Evolutionary conservation across 2,329 filamentous ascomycete species (phyloP).

Genomic region (Claviceps maximensis): DNA sequence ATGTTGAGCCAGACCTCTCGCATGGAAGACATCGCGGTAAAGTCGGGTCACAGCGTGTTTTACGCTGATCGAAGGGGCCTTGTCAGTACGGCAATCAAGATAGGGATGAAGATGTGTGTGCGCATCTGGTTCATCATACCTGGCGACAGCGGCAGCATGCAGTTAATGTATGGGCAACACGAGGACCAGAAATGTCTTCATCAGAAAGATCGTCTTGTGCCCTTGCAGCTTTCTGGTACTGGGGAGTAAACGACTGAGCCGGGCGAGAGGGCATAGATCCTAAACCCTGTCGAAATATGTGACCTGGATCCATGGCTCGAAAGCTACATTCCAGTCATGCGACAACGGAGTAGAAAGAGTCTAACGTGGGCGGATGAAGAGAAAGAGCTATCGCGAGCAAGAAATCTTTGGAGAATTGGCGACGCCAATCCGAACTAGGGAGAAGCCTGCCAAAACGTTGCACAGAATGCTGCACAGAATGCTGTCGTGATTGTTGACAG

Average conservation of each 20-base stretch:
- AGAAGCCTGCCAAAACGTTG: neutral
- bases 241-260: constrained; percentile 18
- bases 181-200: constrained; percentile 37
- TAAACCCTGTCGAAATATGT: constrained; percentile 47
- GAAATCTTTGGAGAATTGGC: neutral
- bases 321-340: neutral
- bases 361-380: neutral
- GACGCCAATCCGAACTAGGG: constrained; percentile 2
- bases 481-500: neutral
- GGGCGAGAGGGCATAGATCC: constrained; percentile 28
- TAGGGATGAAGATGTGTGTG: neutral
- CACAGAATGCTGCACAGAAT: neutral
- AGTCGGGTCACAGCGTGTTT: constrained; percentile 89
- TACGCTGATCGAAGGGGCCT: constrained; percentile 46
- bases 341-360: neutral
- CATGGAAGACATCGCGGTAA: constrained; percentile 86
- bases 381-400: neutral
- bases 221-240: constrained; percentile 17
- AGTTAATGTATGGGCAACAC: constrained; percentile 67
- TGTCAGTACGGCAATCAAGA: neutral
- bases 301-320: constrained; percentile 41
- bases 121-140: constrained; percentile 31
- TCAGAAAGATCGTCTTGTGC: constrained; percentile 31
- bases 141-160: constrained; percentile 70
- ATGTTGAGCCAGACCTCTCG: constrained; percentile 78